These are phyloP conservation scores for Termitomyces sp. DNA, from an alignment of 768 basidiomycete species.

Conservation along the genomic window DNA sequence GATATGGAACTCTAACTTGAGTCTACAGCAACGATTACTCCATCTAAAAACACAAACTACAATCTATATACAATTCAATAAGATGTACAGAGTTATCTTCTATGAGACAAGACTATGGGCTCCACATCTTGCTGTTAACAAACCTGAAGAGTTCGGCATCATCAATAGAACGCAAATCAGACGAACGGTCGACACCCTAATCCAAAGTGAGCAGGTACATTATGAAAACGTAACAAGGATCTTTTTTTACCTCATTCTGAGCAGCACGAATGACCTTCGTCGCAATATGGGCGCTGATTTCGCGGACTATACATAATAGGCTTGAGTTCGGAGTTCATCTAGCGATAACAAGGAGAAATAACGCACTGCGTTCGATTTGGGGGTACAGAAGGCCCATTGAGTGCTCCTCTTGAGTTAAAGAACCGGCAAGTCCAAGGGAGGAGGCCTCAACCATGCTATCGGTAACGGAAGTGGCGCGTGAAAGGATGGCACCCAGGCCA, in stretches of 20 bases:
- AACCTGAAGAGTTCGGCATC: constrained; percentile 51
- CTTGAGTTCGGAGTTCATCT: constrained; percentile 2
- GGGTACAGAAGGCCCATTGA: constrained; percentile 73
- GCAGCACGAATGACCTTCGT: constrained; percentile 72
- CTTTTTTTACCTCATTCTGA: constrained; percentile 55
- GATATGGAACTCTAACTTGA: no score
- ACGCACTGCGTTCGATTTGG: constrained; percentile 62
- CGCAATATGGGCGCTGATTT: constrained; percentile 77
- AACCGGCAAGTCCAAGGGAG: constrained; percentile 71
- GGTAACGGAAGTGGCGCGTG: constrained; percentile 62
- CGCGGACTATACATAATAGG: constrained; percentile 44
- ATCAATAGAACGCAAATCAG: constrained; percentile 46
- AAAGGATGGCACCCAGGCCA: constrained; percentile 75
- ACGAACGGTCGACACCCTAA: constrained; percentile 50
- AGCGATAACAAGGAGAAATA: background rate
- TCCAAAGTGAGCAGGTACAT: background rate
- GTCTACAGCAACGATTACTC: background rate
- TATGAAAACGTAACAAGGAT: background rate
- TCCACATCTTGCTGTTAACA: constrained; percentile 70
- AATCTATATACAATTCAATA: background rate
- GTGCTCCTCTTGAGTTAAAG: constrained; percentile 67
- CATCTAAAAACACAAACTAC: background rate
- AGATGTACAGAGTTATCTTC: background rate
- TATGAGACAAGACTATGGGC: constrained; percentile 29
- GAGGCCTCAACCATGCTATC: constrained; percentile 88